Conservation (phyloP, 176 grass and related monocot genomes). For the Oryza nivara region DNA sequence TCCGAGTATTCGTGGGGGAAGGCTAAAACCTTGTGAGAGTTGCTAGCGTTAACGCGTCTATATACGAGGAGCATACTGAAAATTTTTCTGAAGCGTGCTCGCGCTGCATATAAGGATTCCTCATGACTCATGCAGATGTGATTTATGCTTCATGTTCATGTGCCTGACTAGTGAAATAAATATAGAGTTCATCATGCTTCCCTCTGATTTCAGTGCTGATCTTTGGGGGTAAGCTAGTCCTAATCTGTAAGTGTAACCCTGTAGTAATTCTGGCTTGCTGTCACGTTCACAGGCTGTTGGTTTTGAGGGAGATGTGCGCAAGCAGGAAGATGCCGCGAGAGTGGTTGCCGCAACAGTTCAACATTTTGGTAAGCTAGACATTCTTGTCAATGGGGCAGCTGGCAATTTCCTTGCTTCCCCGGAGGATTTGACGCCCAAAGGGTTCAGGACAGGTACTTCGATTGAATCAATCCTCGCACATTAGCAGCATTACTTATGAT, state of each 20-base stretch:
- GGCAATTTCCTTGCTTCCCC: conserved; percentile 96
- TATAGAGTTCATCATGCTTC: neutral
- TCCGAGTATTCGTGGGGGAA: neutral
- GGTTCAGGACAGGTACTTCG: conserved; percentile 76
- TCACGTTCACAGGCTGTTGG: conserved; percentile 79
- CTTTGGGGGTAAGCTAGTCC: neutral
- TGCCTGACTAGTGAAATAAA: neutral
- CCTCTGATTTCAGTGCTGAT: neutral
- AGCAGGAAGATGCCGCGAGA: conserved; percentile 74
- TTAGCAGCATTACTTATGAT: neutral
- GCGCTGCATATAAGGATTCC: neutral
- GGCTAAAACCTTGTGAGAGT: too few species aligned
- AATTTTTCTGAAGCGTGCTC: neutral
- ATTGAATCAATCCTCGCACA: neutral
- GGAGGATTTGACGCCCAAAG: conserved; percentile 92
- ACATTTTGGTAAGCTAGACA: conserved; percentile 80
- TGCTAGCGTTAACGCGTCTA: too few species aligned
- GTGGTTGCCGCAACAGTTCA: conserved; percentile 63
- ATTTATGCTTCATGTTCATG: neutral
- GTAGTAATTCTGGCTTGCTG: neutral
- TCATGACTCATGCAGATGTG: neutral
- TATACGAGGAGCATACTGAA: neutral
- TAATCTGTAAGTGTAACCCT: neutral
- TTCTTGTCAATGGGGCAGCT: conserved; percentile 90
- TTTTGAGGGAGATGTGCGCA: conserved; percentile 87